Evolutionary conservation across 371 early-diverging fungal species (phyloP).

Genomic region (Thermomucor indicae-seudaticae): DNA sequence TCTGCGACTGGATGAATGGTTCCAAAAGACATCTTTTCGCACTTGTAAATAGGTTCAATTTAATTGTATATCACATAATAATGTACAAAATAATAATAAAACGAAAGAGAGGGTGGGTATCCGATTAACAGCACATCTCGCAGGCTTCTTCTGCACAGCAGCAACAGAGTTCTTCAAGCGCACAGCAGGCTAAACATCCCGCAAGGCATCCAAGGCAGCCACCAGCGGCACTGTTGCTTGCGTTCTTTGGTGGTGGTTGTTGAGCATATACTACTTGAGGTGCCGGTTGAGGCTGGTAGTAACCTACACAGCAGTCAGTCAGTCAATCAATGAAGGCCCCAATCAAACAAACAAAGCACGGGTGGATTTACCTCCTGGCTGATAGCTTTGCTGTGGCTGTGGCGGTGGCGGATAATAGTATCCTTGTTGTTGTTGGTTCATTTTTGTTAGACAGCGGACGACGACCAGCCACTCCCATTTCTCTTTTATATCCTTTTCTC

Average conservation of each 20-base stretch:
- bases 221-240: background rate
- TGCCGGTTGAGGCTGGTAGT: conserved; percentile 21
- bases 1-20: background rate
- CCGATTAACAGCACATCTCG: conserved; percentile 7
- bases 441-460: too few relatives aligned
- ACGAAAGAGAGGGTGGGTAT: background rate
- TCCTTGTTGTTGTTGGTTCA: conserved; percentile 17
- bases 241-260: conserved; percentile 10
- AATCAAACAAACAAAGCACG: background rate
- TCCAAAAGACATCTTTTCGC: background rate
- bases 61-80: background rate
- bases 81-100: background rate
- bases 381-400: background rate
- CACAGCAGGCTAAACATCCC: conserved; percentile 22
- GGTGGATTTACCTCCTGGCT: background rate
- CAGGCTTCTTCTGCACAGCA: conserved; percentile 20
- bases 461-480: too few relatives aligned
- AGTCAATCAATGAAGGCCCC: background rate
- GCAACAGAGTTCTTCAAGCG: conserved; percentile 21
- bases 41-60: background rate
- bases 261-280: conserved; percentile 17
- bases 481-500: too few relatives aligned
- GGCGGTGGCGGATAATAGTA: conserved; percentile 1
- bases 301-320: conserved; percentile 4
- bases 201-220: conserved; percentile 17